phyloP scores from a whole-genome alignment of 495 filamentous ascomycete species.

The Podospora comata region DNA sequence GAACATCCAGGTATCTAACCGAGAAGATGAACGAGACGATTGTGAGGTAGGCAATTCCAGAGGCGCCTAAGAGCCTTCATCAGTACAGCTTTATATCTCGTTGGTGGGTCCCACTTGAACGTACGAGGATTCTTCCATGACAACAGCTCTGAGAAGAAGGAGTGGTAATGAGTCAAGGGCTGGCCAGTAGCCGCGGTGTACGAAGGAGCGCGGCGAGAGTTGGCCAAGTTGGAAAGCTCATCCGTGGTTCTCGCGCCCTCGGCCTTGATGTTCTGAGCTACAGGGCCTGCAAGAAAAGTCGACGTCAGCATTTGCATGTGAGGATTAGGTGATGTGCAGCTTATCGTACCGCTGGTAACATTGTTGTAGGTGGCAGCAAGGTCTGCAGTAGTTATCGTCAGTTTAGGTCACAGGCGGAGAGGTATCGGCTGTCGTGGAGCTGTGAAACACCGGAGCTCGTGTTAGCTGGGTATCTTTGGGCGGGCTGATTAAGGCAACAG shows the following conservation, averaged over 20 bases:
- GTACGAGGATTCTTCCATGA: conserved; percentile 57
- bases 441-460: conserved; percentile 32
- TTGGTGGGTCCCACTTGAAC: conserved; percentile 45
- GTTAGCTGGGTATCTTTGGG: conserved; percentile 29
- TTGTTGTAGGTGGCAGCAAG: conserved; percentile 41
- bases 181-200: conserved; percentile 76
- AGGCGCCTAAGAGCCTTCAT: conserved; percentile 57
- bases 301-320: conserved; percentile 25
- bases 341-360: conserved; percentile 39
- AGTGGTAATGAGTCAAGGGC: conserved; percentile 92
- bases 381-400: conserved; percentile 34
- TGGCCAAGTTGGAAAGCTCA: conserved; percentile 75
- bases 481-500: conserved; percentile 2
- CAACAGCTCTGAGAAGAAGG: conserved; percentile 86
- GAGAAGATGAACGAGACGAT: conserved; percentile 79
- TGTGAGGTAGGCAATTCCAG: conserved; percentile 74
- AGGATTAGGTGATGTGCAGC: not conserved
- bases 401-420: not conserved
- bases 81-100: conserved; percentile 41
- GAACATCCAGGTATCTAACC: conserved; percentile 81
- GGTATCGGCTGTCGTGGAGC: conserved; percentile 20
- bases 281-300: conserved; percentile 54
- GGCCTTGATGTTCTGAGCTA: conserved; percentile 73
- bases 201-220: conserved; percentile 63
- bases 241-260: conserved; percentile 65